Percentiles rank a stretch among this genome's conserved stretches.
These are phyloP conservation scores for Xerocomus brunneocitrinus DNA, from an alignment of 768 basidiomycete genomes.

Conservation along the genomic window DNA sequence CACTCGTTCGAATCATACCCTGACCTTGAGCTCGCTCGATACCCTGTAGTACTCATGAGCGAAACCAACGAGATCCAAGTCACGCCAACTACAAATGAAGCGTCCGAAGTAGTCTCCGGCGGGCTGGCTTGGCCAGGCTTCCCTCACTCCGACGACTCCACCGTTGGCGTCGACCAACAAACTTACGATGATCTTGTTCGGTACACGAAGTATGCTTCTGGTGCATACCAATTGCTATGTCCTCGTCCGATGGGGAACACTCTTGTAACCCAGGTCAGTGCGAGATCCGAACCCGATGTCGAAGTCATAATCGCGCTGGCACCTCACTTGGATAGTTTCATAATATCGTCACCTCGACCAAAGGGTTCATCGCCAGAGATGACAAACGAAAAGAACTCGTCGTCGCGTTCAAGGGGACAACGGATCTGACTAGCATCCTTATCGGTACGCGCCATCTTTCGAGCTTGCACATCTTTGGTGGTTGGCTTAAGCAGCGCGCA, in stretches of 20 bases:
- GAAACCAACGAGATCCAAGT: background rate
- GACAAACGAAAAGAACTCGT: constrained; percentile 39
- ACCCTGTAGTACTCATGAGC: constrained; percentile 2
- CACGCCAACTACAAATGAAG: background rate
- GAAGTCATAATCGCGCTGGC: background rate
- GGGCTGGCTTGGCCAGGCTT: constrained; percentile 18
- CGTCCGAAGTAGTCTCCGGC: background rate
- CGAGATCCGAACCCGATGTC: background rate
- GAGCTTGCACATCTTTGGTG: background rate
- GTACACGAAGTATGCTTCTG: constrained; percentile 49
- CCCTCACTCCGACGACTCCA: constrained; percentile 20
- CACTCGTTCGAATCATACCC: background rate
- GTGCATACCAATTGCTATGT: constrained; percentile 43
- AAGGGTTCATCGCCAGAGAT: constrained; percentile 44
- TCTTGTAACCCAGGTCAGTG: constrained; percentile 38
- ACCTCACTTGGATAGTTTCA: constrained; percentile 28
- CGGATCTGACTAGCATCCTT: constrained; percentile 19
- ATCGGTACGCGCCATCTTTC: constrained; percentile 10
- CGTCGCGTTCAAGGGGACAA: constrained; percentile 39
- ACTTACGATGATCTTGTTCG: constrained; percentile 41
- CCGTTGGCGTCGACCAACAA: constrained; percentile 30
- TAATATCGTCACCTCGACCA: constrained; percentile 34
- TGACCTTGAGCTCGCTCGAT: background rate
- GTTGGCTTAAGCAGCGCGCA: background rate
- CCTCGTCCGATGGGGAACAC: constrained; percentile 45